Evolutionary conservation across 2,329 filamentous ascomycete species (phyloP), one percentile per base, ranked within the genome.

Genomic region (Aulographum hederae): DNA sequence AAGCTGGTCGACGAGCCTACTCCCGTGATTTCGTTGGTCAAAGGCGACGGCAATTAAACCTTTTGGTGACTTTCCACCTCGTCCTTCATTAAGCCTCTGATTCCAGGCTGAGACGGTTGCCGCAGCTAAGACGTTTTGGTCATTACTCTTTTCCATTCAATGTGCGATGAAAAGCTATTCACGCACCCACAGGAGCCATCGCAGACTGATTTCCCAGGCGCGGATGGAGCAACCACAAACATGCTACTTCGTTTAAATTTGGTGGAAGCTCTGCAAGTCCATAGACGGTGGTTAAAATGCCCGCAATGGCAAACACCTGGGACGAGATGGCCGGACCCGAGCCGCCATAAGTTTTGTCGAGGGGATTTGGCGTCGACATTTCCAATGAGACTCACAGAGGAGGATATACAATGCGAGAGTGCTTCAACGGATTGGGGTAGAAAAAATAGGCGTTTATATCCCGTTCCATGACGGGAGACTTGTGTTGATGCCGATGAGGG

Each of bases 1-100:
- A 13, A 63, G 42, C 5, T 67, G 56, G 43, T 75, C 65, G 2
- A 86, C 68, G 36, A 73, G 53, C 33, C 89, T 62, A 3, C 68
- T 65, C 17, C 89, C 89, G 54, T 95, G 89, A 52, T 95, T 95
- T 28, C 86, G 69, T 59, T 93, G 84, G 55, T 95, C 89, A 52
- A 93, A 92, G 2, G 77, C 69, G 10, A 85, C 68, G 2, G 80
- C 84, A 31, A 95, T 73, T 26, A 95, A 54, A 0, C 78, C 78
- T 36, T 60, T 57, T 18, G 43, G 39, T 31, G 32, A 34, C 15
- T 46, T 42, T 32, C 39, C 46, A 30, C 38, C 42, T 20, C 43
- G 39, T 19, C 46, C 43, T 11, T 51, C 41, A 34, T 44, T 42
- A 30, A 46, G 50, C 39, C 47, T 53, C 21, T 14, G 6, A 44